A percentile compares a stretch with the other conserved stretches of the same genome.
phyloP scores from a whole-genome alignment of 495 filamentous ascomycete genomes.

The Hyaloscypha variabilis region DNA sequence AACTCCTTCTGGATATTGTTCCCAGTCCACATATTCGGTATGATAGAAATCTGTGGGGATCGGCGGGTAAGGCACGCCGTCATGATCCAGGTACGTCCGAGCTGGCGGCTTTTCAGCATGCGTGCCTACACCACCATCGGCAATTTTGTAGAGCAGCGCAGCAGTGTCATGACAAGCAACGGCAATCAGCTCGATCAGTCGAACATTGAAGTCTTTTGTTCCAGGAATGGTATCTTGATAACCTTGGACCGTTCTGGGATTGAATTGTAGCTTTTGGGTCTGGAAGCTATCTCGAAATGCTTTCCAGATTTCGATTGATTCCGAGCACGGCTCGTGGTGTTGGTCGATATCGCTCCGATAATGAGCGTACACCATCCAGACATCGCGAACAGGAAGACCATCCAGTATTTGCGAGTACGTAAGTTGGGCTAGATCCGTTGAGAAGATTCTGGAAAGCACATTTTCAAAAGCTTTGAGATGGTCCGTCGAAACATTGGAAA shows the following conservation, averaged over 20 bases:
- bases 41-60: conserved; percentile 32
- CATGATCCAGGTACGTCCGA: background rate
- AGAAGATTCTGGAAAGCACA: conserved; percentile 1
- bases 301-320: no score
- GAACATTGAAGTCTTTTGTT: conserved; percentile 15
- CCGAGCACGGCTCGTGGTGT: no score
- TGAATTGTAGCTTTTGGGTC: no score
- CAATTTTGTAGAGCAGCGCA: conserved; percentile 26
- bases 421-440: conserved; percentile 24
- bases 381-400: conserved; percentile 29
- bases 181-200: conserved; percentile 33
- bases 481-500: no score
- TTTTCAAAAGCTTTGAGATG: background rate
- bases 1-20: conserved; percentile 33
- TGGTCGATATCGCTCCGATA: no score
- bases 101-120: conserved; percentile 3
- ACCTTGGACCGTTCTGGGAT: no score
- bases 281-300: no score
- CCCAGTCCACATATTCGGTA: conserved; percentile 21
- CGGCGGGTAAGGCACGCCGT: background rate
- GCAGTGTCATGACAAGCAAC: conserved; percentile 33
- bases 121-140: background rate
- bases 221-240: background rate
- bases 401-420: conserved; percentile 38
- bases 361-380: conserved; percentile 7